Evolutionary conservation across 2,329 filamentous ascomycete genomes (phyloP).

Genomic region (Fusarium paranaense): DNA sequence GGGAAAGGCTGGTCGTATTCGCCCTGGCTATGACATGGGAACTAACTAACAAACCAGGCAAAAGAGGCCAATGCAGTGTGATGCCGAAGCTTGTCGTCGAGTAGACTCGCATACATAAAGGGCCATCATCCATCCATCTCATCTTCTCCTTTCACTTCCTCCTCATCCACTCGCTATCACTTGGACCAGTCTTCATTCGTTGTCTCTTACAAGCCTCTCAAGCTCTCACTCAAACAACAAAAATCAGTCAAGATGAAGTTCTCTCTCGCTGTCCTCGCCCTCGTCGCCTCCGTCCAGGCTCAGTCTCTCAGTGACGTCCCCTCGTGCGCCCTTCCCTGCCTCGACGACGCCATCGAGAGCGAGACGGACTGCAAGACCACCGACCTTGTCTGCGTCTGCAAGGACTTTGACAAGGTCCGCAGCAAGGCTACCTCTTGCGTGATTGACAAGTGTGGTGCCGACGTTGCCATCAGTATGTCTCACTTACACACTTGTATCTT

Average conservation of each 20-base stretch:
- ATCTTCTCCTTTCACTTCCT: constrained; percentile 23
- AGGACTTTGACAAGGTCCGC: constrained; percentile 49
- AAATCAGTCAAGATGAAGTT: constrained; percentile 53
- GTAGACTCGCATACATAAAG: constrained; percentile 48
- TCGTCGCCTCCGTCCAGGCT: constrained; percentile 51
- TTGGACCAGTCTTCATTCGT: constrained; percentile 43
- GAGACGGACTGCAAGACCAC: constrained; percentile 47
- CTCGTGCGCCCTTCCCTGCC: constrained; percentile 53
- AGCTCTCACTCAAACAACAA: constrained; percentile 9
- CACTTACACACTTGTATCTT: background rate
- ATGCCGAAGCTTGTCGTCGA: background rate
- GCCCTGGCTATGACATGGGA: constrained; percentile 11
- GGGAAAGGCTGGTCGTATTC: constrained; percentile 19
- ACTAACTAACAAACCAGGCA: background rate
- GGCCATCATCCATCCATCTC: constrained; percentile 29
- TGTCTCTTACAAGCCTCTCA: constrained; percentile 27
- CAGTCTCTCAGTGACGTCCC: constrained; percentile 52
- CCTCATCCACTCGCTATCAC: constrained; percentile 48
- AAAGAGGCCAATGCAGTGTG: background rate
- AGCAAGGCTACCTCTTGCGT: constrained; percentile 50
- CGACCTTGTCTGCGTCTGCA: constrained; percentile 52
- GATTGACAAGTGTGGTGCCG: constrained; percentile 50
- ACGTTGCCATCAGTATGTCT: constrained; percentile 54
- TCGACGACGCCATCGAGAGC: constrained; percentile 47
- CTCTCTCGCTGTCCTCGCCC: constrained; percentile 48